Conservation (phyloP, 2,329 filamentous ascomycete genomes). For the Aspergillus unguis region DNA sequence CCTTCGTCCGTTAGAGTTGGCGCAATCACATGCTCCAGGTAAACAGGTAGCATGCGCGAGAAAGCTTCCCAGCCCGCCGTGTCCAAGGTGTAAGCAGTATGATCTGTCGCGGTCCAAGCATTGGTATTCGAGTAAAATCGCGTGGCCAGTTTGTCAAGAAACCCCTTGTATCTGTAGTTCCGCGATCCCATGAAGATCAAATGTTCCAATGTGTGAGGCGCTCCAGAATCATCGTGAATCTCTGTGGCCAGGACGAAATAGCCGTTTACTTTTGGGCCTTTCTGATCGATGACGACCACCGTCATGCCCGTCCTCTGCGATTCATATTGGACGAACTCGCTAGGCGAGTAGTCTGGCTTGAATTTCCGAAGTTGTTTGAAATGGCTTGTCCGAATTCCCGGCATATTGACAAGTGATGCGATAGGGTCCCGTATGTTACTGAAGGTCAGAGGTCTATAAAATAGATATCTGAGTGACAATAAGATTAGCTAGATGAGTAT, state of each 20-base stretch:
- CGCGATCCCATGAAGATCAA: constrained; percentile 87
- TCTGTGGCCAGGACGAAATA: constrained; percentile 96
- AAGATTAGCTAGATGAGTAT: neutral
- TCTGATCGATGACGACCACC: constrained; percentile 83
- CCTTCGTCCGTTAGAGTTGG: constrained; percentile 89
- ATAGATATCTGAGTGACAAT: constrained; percentile 19
- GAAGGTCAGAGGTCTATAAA: constrained; percentile 19
- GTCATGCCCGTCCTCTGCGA: constrained; percentile 93
- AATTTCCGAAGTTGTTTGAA: constrained; percentile 87
- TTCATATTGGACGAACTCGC: constrained; percentile 89
- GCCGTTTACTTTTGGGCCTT: constrained; percentile 91
- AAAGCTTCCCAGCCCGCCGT: constrained; percentile 98
- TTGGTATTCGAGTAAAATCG: constrained; percentile 92
- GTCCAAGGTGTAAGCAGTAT: constrained; percentile 93
- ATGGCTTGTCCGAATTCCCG: constrained; percentile 50
- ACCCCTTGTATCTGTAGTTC: constrained; percentile 89
- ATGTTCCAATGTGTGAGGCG: constrained; percentile 82
- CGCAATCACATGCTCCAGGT: constrained; percentile 88
- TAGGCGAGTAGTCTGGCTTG: constrained; percentile 83
- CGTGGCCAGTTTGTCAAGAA: constrained; percentile 90
- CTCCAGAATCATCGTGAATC: constrained; percentile 94
- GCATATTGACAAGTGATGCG: constrained; percentile 49
- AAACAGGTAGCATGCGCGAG: constrained; percentile 87
- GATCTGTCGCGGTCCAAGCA: constrained; percentile 94
- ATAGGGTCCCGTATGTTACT: constrained; percentile 8